Base-by-base conservation (phyloP, 75 land plant genomes). In the Pseudotsuga menziesii region DNA sequence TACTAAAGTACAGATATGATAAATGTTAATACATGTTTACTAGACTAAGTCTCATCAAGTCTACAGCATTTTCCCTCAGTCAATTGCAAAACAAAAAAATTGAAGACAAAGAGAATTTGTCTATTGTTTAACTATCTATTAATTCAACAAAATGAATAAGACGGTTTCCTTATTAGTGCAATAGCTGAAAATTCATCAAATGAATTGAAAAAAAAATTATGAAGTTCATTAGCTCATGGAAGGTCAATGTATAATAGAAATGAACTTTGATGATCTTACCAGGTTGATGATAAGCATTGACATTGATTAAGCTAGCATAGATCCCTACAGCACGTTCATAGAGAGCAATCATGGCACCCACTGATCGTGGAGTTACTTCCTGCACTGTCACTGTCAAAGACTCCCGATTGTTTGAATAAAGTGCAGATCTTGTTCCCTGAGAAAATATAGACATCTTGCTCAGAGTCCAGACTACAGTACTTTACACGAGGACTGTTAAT, bases 201-300 rank as follows among this genome's bases (percentile, higher is more conserved):
- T 16, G 72, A 36, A 67, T 39, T 7, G 1, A 13, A 64, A 19
- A 4, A 32, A 8, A 67, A 35, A 6, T 36, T 2, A 12, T 23
- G 11, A 67, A n/a, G 23, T 32, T n/a, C n/a, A 32, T 16, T 17
- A 64, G 32, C 29, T 16, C 19, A 64, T 17, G 3, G 36, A 63
- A 20, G 5, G 14, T 69, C 72, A 69, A 39, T 29, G 11, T 41
- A 36, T 22, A 36, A 35, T 22, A 39, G 35, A 69, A 15, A 8
- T n/a, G n/a, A 41, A 9, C 2, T 48, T 48, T 9, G 9, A 48
- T 48, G 54, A 75, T 48, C 71, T 60, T 83, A 96, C 98, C 98
- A 63, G 98, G 98, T 76, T 96, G 97, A 82, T 96, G 98, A 74
- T 96, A 96, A 25, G 98, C 97, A 86, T 96, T 96, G 52, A 96